phyloP scores from a whole-genome alignment of 2,329 filamentous ascomycete species.

The Botryosphaeria dothidea region DNA sequence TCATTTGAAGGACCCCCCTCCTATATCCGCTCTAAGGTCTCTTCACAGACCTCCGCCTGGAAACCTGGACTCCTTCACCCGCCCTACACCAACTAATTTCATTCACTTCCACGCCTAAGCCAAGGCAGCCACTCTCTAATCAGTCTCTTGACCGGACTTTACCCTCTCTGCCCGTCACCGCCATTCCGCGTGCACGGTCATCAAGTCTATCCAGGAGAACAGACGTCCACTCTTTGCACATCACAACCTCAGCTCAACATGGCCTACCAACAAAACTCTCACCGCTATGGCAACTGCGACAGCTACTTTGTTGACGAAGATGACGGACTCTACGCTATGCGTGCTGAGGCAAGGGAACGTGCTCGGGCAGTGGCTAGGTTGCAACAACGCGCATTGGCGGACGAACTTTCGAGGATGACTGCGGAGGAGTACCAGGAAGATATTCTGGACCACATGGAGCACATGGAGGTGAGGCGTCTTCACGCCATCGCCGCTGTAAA shows the following conservation, averaged over 20 bases:
- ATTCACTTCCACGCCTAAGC: conserved; percentile 52
- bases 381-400: conserved; percentile 83
- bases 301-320: conserved; percentile 68
- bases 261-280: conserved; percentile 55
- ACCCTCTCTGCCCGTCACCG: conserved; percentile 41
- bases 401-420: conserved; percentile 82
- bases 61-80: conserved; percentile 21
- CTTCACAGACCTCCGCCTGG: conserved; percentile 27
- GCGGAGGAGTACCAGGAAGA: conserved; percentile 93
- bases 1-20: conserved; percentile 17
- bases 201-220: conserved; percentile 40
- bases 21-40: conserved; percentile 34
- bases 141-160: conserved; percentile 39
- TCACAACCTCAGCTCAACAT: conserved; percentile 47
- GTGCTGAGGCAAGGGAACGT: conserved; percentile 72
- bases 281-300: conserved; percentile 65
- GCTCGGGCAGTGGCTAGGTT: conserved; percentile 77
- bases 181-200: conserved; percentile 1
- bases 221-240: conserved; percentile 48
- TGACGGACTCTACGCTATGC: conserved; percentile 53
- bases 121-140: conserved; percentile 55
- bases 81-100: conserved; percentile 56
- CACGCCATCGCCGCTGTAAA: conserved; percentile 16
- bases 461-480: conserved; percentile 74
- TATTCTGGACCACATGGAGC: conserved; percentile 88